Conservation (phyloP, 139 green algal genomes). For the Eudorina sp. region DNA sequence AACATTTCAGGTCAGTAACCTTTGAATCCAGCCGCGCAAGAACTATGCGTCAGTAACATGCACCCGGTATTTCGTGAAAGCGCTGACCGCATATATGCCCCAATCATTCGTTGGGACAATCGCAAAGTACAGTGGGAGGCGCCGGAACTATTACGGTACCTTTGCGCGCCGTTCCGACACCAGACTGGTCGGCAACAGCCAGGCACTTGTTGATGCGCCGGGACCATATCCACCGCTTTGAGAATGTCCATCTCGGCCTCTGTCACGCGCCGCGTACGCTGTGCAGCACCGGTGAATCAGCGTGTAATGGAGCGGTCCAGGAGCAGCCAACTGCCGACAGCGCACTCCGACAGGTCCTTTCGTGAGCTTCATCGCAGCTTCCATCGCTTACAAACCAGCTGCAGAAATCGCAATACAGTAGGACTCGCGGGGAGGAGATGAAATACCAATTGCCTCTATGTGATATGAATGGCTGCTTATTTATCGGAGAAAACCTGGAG, state of each 20-base stretch:
- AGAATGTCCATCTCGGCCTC: background rate
- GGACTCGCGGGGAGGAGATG: no score
- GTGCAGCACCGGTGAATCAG: background rate
- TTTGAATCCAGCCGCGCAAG: no score
- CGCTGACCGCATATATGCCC: no score
- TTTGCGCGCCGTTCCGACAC: conserved; percentile 5
- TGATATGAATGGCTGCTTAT: no score
- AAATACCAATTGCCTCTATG: no score
- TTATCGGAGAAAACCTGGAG: no score
- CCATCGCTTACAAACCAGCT: background rate
- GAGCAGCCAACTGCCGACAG: background rate
- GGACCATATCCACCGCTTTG: background rate
- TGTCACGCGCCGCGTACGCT: background rate
- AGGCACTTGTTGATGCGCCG: background rate
- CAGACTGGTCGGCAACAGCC: conserved; percentile 4
- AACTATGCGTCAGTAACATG: no score
- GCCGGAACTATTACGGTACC: background rate
- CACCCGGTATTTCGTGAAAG: no score
- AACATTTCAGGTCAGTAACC: no score
- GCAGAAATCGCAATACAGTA: no score
- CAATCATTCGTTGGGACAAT: no score
- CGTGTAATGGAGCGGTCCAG: background rate
- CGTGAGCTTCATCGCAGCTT: background rate
- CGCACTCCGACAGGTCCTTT: background rate
- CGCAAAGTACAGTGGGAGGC: no score